Percentiles rank a stretch among this genome's conserved stretches.
phyloP scores from a whole-genome alignment of 2,329 filamentous ascomycete genomes.

The Alternaria conjuncta region DNA sequence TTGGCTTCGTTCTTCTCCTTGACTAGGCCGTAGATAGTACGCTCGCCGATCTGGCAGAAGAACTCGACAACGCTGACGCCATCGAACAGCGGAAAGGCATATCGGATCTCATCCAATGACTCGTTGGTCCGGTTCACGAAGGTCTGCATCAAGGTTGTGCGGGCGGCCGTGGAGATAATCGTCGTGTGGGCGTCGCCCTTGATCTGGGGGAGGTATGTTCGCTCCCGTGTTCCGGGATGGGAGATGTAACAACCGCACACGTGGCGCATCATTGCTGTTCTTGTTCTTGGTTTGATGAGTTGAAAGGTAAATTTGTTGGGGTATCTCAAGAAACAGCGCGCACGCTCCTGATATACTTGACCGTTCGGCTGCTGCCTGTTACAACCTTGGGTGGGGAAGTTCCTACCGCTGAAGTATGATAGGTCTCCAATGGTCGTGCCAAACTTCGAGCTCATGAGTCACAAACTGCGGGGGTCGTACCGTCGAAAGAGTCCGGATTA shows the following conservation, averaged over 20 bases:
- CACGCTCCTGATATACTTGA: not conserved
- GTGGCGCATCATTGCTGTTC: not conserved
- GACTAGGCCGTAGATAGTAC: conserved; percentile 9
- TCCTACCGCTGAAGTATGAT: not conserved
- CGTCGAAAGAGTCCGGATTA: not conserved
- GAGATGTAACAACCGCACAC: conserved; percentile 7
- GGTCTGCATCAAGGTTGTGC: conserved; percentile 1
- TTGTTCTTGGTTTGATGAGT: not conserved
- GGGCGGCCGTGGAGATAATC: conserved; percentile 3
- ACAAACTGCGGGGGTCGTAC: not conserved
- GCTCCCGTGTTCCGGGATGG: not conserved
- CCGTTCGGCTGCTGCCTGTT: not conserved
- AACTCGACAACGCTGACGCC: conserved; percentile 12
- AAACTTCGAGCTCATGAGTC: not conserved
- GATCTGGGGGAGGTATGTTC: conserved; percentile 4
- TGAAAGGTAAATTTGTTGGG: not conserved
- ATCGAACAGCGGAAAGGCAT: conserved; percentile 9
- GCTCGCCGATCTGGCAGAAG: conserved; percentile 2
- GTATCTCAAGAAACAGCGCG: not conserved
- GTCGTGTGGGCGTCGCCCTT: conserved; percentile 5
- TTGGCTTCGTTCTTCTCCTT: conserved; percentile 8
- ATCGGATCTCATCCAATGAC: conserved; percentile 3
- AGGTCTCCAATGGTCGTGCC: not conserved
- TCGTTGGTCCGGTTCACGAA: conserved; percentile 1
- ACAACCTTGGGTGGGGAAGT: not conserved